Conservation (phyloP, 768 basidiomycete genomes). For the Atractiella rhizophila region DNA sequence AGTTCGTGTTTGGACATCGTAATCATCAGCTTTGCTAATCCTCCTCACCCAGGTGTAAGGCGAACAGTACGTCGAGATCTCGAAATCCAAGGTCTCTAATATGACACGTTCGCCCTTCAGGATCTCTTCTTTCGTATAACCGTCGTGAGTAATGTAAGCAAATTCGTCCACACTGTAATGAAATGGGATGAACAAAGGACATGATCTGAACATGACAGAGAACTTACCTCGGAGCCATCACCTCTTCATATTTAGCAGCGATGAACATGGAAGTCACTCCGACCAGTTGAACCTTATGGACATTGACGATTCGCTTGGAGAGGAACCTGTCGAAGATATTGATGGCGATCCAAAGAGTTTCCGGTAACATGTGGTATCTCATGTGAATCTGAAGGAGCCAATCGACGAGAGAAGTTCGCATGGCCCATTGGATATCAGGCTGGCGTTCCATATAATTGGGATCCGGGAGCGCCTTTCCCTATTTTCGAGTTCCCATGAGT, state of each 20-base stretch:
- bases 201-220: background rate
- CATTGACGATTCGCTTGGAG: slow-evolving; percentile 58
- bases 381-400: slow-evolving; percentile 96
- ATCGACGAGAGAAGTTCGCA: slow-evolving; percentile 91
- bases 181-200: background rate
- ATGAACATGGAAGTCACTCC: slow-evolving; percentile 98
- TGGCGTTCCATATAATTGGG: slow-evolving; percentile 84
- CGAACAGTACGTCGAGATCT: slow-evolving; percentile 88
- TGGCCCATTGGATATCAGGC: slow-evolving; percentile 51
- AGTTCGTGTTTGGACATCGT: slow-evolving; percentile 90
- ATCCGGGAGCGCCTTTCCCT: slow-evolving; percentile 73
- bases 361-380: slow-evolving; percentile 95
- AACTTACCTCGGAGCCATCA: slow-evolving; percentile 58
- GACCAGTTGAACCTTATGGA: slow-evolving; percentile 80
- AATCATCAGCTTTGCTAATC: slow-evolving; percentile 96
- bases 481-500: slow-evolving; percentile 1
- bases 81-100: slow-evolving; percentile 68
- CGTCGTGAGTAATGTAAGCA: slow-evolving; percentile 89
- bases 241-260: slow-evolving; percentile 97
- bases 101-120: slow-evolving; percentile 94
- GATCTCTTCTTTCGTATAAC: slow-evolving; percentile 81
- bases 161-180: slow-evolving; percentile 57
- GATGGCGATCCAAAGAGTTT: slow-evolving; percentile 96
- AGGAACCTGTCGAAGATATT: slow-evolving; percentile 89
- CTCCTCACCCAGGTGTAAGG: slow-evolving; percentile 98